Percentiles rank a stretch among this genome's conserved stretches.
Conservation (phyloP, 179 eudicot species). For the Vitellaria paradoxa region DNA sequence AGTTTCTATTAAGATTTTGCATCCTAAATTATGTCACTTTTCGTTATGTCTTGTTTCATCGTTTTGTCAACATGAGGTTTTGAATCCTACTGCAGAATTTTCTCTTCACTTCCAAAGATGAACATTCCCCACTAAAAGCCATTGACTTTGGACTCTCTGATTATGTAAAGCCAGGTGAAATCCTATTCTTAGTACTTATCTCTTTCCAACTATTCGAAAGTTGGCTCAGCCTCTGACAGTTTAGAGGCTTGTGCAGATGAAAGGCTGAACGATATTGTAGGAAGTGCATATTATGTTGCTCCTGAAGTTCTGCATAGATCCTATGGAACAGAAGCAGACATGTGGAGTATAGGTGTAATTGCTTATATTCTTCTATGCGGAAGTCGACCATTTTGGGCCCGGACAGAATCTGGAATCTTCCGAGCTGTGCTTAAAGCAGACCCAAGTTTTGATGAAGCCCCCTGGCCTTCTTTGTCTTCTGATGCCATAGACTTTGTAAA, state of each 20-base stretch:
- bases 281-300: conserved; percentile 56
- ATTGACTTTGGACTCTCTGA: conserved; percentile 87
- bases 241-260: conserved; percentile 37
- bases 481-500: conserved; percentile 68
- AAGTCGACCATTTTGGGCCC: conserved; percentile 72
- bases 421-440: conserved; percentile 65
- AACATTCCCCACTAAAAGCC: conserved; percentile 64
- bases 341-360: conserved; percentile 85
- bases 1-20: not conserved
- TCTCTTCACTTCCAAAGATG: conserved; percentile 67
- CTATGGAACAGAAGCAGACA: conserved; percentile 76
- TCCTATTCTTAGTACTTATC: conserved; percentile 11
- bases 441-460: conserved; percentile 59
- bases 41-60: not conserved
- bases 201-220: not conserved
- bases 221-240: conserved; percentile 17
- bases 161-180: conserved; percentile 79
- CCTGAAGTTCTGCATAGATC: conserved; percentile 69
- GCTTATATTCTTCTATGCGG: conserved; percentile 80
- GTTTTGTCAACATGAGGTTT: conserved; percentile 2
- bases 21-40: not conserved
- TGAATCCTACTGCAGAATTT: conserved; percentile 54
- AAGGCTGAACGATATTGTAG: conserved; percentile 65
- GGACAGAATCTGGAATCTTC: conserved; percentile 66
- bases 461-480: conserved; percentile 65